These are phyloP conservation scores for Draba incana DNA, from an alignment of 345 rosid species.

Conservation along the genomic window DNA sequence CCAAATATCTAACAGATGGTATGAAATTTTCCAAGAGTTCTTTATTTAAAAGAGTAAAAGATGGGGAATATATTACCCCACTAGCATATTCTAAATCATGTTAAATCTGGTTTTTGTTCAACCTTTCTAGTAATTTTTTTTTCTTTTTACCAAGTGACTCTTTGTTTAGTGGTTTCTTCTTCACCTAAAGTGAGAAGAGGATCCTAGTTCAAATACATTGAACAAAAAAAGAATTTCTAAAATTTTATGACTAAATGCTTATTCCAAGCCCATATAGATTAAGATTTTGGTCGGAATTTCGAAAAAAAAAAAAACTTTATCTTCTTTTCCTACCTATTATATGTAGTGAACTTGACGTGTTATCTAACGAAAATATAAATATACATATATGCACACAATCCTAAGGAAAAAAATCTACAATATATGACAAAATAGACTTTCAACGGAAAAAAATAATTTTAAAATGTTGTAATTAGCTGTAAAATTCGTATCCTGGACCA, in stretches of 20 bases:
- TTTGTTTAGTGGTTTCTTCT: too few relatives aligned
- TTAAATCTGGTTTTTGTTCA: background rate
- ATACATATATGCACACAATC: background rate
- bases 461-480: conserved; percentile 34
- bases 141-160: too few relatives aligned
- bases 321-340: conserved; percentile 33
- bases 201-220: too few relatives aligned
- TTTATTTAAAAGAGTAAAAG: conserved; percentile 1
- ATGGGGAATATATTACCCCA: conserved; percentile 16
- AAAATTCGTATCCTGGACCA: conserved; percentile 33
- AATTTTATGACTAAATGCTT: too few relatives aligned
- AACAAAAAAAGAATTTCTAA: too few relatives aligned
- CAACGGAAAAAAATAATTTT: background rate
- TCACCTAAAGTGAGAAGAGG: too few relatives aligned
- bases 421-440: background rate
- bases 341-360: conserved; percentile 23
- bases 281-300: too few relatives aligned
- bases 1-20: background rate
- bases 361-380: conserved; percentile 20
- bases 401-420: background rate
- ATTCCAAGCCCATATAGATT: too few relatives aligned
- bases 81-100: conserved; percentile 12
- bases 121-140: too few relatives aligned
- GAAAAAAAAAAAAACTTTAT: background rate
- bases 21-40: background rate